These are phyloP conservation scores for Opeltia flavorubescens DNA, from an alignment of 495 filamentous ascomycete genomes.

Conservation along the genomic window DNA sequence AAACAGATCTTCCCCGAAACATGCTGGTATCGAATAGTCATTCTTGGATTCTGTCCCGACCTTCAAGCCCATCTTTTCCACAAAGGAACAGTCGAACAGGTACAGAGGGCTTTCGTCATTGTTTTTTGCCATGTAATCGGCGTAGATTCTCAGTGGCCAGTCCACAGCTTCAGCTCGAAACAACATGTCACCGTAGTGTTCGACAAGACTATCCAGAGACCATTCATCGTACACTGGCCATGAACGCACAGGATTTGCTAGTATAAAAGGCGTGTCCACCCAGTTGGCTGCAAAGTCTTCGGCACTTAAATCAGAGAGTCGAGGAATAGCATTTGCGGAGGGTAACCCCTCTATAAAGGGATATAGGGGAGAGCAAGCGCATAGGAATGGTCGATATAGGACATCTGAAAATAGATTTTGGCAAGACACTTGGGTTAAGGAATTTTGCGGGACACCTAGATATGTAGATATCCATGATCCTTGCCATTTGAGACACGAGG, in stretches of 20 bases:
- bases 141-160: constrained; percentile 71
- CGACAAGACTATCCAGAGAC: constrained; percentile 49
- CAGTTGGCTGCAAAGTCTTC: constrained; percentile 63
- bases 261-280: constrained; percentile 74
- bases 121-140: constrained; percentile 70
- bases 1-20: constrained; percentile 84
- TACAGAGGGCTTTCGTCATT: constrained; percentile 85
- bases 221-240: constrained; percentile 74
- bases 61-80: constrained; percentile 67
- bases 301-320: constrained; percentile 51
- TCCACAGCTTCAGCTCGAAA: constrained; percentile 93
- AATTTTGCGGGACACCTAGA: constrained; percentile 42
- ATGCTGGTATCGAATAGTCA: constrained; percentile 70
- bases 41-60: constrained; percentile 36
- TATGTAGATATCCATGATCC: constrained; percentile 80
- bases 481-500: constrained; percentile 51
- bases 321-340: constrained; percentile 51
- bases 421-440: constrained; percentile 45
- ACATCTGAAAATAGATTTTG: constrained; percentile 79
- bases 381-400: constrained; percentile 83
- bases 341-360: constrained; percentile 63
- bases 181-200: constrained; percentile 44
- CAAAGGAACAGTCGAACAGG: constrained; percentile 79
- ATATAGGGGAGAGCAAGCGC: constrained; percentile 55
- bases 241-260: constrained; percentile 65